phyloP scores from a whole-genome alignment of 768 basidiomycete genomes.

The Exsudoporus frostii region DNA sequence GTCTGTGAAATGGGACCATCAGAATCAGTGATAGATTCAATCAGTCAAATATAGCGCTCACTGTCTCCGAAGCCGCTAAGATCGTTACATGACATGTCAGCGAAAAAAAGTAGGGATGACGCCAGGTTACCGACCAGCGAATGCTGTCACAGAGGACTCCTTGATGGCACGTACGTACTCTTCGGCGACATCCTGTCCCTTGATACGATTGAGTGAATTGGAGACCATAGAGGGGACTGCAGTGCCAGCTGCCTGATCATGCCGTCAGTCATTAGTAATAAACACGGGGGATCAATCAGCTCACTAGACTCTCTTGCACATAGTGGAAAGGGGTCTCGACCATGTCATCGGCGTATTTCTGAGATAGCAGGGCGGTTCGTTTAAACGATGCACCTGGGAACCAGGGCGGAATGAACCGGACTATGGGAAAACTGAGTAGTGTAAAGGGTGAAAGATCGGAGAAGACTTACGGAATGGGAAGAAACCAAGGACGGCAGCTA shows the following conservation, averaged over 20 bases:
- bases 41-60: constrained; percentile 5
- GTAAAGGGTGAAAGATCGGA: neutral
- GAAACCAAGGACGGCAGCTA: constrained; percentile 36
- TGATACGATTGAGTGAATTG: constrained; percentile 16
- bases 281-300: neutral
- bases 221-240: constrained; percentile 28
- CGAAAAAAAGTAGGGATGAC: neutral
- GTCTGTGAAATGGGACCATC: constrained; percentile 22
- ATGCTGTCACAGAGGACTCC: constrained; percentile 29
- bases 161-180: constrained; percentile 23
- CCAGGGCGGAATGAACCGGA: constrained; percentile 39
- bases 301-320: constrained; percentile 33
- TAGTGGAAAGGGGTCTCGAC: constrained; percentile 31
- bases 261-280: neutral
- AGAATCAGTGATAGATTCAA: neutral
- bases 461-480: constrained; percentile 34
- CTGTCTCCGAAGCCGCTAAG: constrained; percentile 30
- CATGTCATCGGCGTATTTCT: constrained; percentile 20
- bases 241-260: constrained; percentile 21
- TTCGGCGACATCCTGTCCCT: neutral
- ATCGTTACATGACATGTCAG: neutral
- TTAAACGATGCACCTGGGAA: constrained; percentile 39
- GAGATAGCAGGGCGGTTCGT: constrained; percentile 24
- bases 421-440: constrained; percentile 11
- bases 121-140: constrained; percentile 21